These are phyloP conservation scores for Schizosaccharomyces japonicus DNA, from an alignment of 805 yeast genomes.

Conservation along the genomic window DNA sequence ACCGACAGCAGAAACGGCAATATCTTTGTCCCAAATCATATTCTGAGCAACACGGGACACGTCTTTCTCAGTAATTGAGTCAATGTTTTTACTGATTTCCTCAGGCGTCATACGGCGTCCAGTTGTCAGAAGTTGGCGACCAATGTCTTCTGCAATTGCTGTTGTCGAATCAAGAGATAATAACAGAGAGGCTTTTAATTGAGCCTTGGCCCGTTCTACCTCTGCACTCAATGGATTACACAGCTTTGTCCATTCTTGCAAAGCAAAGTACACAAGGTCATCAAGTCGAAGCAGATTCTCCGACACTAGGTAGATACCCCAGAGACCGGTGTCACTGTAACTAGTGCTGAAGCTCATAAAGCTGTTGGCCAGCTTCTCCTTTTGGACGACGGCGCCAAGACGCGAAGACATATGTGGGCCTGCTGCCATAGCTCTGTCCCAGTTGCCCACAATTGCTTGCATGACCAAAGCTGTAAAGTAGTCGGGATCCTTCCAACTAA, in stretches of 20 bases:
- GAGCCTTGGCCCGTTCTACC: conserved; percentile 84
- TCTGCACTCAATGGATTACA: conserved; percentile 65
- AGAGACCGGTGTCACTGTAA: conserved; percentile 87
- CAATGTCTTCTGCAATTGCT: conserved; percentile 91
- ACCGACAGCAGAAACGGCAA: conserved; percentile 83
- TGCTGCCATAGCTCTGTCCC: conserved; percentile 82
- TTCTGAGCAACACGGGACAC: conserved; percentile 74
- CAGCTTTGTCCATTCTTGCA: conserved; percentile 74
- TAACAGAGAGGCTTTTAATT: conserved; percentile 73
- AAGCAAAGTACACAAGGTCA: conserved; percentile 45
- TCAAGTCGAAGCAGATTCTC: conserved; percentile 48
- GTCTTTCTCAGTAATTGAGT: conserved; percentile 52
- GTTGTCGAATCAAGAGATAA: conserved; percentile 84
- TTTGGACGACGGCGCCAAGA: conserved; percentile 40
- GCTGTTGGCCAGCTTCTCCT: conserved; percentile 58
- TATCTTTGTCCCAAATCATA: conserved; percentile 49
- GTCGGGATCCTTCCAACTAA: conserved; percentile 88
- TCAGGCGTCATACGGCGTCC: conserved; percentile 56
- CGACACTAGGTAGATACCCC: conserved; percentile 86
- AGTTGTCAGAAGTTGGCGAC: conserved; percentile 87
- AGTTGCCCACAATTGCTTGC: conserved; percentile 87
- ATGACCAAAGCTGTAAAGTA: conserved; percentile 88
- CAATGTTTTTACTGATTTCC: conserved; percentile 52
- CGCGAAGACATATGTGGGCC: conserved; percentile 72
- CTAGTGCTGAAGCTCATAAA: conserved; percentile 93